A percentile compares a stretch with the other conserved stretches of the same genome.
These are phyloP conservation scores for Violaceomyces palustris DNA, from an alignment of 1,284 basidiomycete genomes.

Conservation along the genomic window DNA sequence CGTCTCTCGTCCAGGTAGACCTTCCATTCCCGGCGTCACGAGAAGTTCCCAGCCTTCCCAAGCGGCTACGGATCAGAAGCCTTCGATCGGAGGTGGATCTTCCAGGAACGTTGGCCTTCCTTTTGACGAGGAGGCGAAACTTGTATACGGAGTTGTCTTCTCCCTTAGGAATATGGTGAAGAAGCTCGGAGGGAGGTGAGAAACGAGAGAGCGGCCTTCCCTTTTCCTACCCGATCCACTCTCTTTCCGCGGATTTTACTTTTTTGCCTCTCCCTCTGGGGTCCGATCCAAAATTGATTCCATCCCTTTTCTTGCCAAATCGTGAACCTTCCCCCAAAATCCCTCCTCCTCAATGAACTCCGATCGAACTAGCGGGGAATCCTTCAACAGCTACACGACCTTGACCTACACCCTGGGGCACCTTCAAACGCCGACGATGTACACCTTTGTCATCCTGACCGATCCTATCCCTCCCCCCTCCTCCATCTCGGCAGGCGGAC, in stretches of 20 bases:
- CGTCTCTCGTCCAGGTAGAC: too few species aligned
- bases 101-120: too few species aligned
- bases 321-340: background rate
- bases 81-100: background rate
- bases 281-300: background rate
- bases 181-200: slow-evolving; percentile 61
- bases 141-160: slow-evolving; percentile 91
- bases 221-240: background rate
- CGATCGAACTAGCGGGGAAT: slow-evolving; percentile 57
- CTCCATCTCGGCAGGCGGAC: slow-evolving; percentile 22
- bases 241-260: background rate
- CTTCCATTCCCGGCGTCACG: too few species aligned
- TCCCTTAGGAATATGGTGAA: slow-evolving; percentile 90
- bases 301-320: background rate
- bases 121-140: slow-evolving; percentile 95
- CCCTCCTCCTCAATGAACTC: background rate
- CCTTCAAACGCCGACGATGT: slow-evolving; percentile 83
- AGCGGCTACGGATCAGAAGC: background rate
- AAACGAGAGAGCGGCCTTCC: background rate
- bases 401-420: slow-evolving; percentile 89
- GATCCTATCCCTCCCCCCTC: slow-evolving; percentile 64
- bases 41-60: too few species aligned
- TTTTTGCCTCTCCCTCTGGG: background rate
- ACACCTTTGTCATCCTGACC: slow-evolving; percentile 91
- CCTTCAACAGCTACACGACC: slow-evolving; percentile 84